phyloP scores from a whole-genome alignment of 2,329 filamentous ascomycete species.

The Ophiobolus disseminans region DNA sequence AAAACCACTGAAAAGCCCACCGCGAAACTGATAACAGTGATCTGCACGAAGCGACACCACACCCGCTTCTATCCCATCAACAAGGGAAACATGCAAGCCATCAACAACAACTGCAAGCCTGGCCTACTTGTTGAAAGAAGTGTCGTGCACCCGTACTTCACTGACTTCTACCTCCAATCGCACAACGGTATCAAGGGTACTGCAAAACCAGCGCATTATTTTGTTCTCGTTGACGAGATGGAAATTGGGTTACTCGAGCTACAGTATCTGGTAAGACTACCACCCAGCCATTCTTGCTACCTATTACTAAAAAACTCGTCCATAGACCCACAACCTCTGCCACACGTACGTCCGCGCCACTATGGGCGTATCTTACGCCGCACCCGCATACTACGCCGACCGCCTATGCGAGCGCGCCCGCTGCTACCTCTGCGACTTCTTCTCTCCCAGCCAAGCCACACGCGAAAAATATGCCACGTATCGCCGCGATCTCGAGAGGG shows the following conservation, averaged over 20 bases:
- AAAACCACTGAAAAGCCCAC: not conserved
- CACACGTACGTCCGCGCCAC: constrained; percentile 7
- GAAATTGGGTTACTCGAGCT: constrained; percentile 5
- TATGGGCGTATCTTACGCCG: constrained; percentile 10
- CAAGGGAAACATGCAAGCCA: not conserved
- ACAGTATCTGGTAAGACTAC: not conserved
- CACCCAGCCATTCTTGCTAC: not conserved
- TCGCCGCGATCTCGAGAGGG: not conserved
- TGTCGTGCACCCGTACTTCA: constrained; percentile 36
- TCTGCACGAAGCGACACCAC: constrained; percentile 46
- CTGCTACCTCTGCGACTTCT: constrained; percentile 24
- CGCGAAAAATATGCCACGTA: not conserved
- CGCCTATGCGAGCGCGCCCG: constrained; percentile 42
- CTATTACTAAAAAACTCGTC: too few relatives aligned
- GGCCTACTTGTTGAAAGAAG: constrained; percentile 40
- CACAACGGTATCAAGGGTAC: constrained; percentile 42
- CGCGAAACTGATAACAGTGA: not conserved
- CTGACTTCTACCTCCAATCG: constrained; percentile 30
- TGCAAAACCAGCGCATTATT: constrained; percentile 42
- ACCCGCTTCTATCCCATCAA: constrained; percentile 37
- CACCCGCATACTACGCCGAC: constrained; percentile 45
- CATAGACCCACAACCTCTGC: constrained; percentile 5
- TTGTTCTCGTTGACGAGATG: constrained; percentile 40
- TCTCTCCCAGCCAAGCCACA: not conserved
- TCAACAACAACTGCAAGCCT: constrained; percentile 40